A percentile compares a stretch with the other conserved stretches of the same genome.
Conservation (phyloP, 164 flowering plant genomes). For the Stephania cephalantha region DNA sequence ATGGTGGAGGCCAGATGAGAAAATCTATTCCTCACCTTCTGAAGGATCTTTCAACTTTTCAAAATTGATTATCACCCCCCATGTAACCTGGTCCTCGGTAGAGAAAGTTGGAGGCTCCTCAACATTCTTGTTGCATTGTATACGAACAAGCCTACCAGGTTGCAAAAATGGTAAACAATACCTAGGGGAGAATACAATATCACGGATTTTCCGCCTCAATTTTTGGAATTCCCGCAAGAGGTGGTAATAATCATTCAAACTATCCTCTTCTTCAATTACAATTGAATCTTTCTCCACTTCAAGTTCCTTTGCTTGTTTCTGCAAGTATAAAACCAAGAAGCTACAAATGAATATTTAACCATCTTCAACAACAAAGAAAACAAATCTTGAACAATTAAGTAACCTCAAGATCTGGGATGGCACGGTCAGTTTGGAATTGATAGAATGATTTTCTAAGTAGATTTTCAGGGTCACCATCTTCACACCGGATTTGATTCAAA, state of each 20-base stretch:
- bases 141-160: constrained; percentile 73
- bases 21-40: constrained; percentile 46
- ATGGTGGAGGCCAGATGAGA: not conserved
- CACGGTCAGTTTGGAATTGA: constrained; percentile 96
- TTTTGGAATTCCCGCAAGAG: constrained; percentile 60
- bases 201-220: constrained; percentile 73
- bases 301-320: constrained; percentile 79
- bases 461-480: constrained; percentile 91
- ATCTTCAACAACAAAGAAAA: not conserved
- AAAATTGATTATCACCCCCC: constrained; percentile 92
- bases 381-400: constrained; percentile 16
- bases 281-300: constrained; percentile 91
- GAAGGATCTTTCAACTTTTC: constrained; percentile 50
- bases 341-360: not conserved
- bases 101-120: constrained; percentile 52
- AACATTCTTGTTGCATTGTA: constrained; percentile 48
- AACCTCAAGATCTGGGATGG: constrained; percentile 92
- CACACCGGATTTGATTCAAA: constrained; percentile 85
- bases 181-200: constrained; percentile 68
- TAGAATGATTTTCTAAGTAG: constrained; percentile 89
- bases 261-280: constrained; percentile 86
- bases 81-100: constrained; percentile 58
- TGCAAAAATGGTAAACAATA: constrained; percentile 78
- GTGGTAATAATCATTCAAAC: constrained; percentile 65
- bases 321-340: constrained; percentile 13